Evolutionary conservation across 2,329 filamentous ascomycete species (phyloP).

Genomic region (Xylariales sp.): DNA sequence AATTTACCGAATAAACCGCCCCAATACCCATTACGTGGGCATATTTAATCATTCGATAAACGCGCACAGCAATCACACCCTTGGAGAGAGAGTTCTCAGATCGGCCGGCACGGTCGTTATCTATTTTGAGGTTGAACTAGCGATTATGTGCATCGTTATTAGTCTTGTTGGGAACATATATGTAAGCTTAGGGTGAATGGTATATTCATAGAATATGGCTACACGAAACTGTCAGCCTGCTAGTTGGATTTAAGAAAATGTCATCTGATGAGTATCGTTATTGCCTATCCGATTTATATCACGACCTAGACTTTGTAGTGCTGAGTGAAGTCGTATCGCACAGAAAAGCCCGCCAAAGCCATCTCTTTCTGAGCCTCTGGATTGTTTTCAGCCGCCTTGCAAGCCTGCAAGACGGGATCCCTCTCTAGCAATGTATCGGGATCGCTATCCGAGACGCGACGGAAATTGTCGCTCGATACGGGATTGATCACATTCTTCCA

Average conservation of each 20-base stretch:
- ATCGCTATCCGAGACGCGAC: conserved; percentile 56
- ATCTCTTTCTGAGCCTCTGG: conserved; percentile 49
- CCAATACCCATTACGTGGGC: background rate
- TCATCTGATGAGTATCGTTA: background rate
- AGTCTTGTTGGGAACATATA: background rate
- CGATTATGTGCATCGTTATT: background rate
- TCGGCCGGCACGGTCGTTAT: too few relatives aligned
- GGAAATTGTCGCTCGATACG: conserved; percentile 58
- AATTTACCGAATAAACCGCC: background rate
- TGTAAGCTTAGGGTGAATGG: background rate
- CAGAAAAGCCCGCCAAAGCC: conserved; percentile 51
- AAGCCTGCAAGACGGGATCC: conserved; percentile 55
- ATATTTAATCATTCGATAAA: conserved; percentile 1
- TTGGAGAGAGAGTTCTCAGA: too few relatives aligned
- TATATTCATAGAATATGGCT: background rate
- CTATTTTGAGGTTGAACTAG: background rate
- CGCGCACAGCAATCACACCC: too few relatives aligned
- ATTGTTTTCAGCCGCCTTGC: conserved; percentile 53
- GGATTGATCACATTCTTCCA: conserved; percentile 58
- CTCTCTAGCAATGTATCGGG: conserved; percentile 54
- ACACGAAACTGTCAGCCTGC: background rate
- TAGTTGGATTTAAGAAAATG: background rate
- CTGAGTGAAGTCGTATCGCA: conserved; percentile 59
- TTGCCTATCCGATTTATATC: background rate
- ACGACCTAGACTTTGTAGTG: conserved; percentile 50